A percentile compares a stretch with the other conserved stretches of the same genome.
These are phyloP conservation scores for Lathyrus oleraceus DNA, from an alignment of 306 rosid genomes.

Conservation along the genomic window DNA sequence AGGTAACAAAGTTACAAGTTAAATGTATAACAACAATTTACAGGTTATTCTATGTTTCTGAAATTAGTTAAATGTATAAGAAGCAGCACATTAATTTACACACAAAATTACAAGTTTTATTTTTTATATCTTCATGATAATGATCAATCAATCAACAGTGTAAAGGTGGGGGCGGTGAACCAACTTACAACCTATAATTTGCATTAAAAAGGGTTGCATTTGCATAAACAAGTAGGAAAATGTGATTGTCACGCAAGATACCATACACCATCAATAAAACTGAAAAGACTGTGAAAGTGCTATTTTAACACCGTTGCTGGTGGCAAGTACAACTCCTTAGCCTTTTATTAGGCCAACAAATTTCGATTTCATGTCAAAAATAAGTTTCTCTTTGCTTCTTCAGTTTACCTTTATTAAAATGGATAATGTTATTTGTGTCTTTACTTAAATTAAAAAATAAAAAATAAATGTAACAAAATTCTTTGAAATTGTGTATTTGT, in stretches of 20 bases:
- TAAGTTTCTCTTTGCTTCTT: not conserved
- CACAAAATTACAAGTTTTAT: not conserved
- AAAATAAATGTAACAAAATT: too few relatives aligned
- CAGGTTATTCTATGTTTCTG: too few relatives aligned
- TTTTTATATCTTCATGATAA: too few relatives aligned
- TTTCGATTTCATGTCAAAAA: not conserved
- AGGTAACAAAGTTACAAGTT: too few relatives aligned
- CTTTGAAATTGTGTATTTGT: too few relatives aligned
- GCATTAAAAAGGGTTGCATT: conserved; percentile 28
- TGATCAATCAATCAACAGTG: not conserved
- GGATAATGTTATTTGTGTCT: too few relatives aligned
- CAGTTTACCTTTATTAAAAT: too few relatives aligned
- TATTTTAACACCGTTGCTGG: conserved; percentile 29
- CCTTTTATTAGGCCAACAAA: conserved; percentile 19
- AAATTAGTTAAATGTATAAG: not conserved
- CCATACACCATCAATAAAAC: not conserved
- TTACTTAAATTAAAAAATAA: too few relatives aligned
- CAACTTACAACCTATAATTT: conserved; percentile 10
- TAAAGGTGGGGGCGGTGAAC: conserved; percentile 24
- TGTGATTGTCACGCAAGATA: conserved; percentile 36
- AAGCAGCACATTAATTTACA: conserved; percentile 9
- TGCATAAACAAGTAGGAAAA: conserved; percentile 37
- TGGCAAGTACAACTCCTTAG: conserved; percentile 10
- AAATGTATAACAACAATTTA: too few relatives aligned
- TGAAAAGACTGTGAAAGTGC: conserved; percentile 22